Percentiles rank a stretch among this genome's conserved stretches.
These are phyloP conservation scores for Teratosphaeriaceae sp. DNA, from an alignment of 2,329 filamentous ascomycete genomes.

Conservation along the genomic window DNA sequence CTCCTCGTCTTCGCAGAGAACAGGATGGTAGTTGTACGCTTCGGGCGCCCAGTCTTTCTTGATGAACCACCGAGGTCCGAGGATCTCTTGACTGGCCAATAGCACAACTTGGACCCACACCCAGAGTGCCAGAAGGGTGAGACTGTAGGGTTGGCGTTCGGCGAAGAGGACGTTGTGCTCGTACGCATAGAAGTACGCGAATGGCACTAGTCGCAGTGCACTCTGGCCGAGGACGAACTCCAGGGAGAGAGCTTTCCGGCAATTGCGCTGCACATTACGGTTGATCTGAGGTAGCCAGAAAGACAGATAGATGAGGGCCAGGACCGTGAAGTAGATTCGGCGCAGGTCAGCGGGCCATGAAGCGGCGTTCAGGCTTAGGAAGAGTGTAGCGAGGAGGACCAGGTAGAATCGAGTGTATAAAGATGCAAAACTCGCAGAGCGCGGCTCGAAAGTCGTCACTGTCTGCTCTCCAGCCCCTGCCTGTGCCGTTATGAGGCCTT, in stretches of 20 bases:
- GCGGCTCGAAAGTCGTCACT: conserved; percentile 8
- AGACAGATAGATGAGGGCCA: conserved; percentile 73
- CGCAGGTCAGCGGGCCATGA: conserved; percentile 49
- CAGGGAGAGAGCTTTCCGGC: conserved; percentile 84
- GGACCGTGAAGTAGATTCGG: conserved; percentile 51
- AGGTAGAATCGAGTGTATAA: conserved; percentile 59
- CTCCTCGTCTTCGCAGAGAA: conserved; percentile 78
- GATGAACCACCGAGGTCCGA: conserved; percentile 84
- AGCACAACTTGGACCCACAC: conserved; percentile 78
- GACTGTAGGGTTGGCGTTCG: conserved; percentile 58
- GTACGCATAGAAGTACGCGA: conserved; percentile 78
- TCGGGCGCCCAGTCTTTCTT: conserved; percentile 59
- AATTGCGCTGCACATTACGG: conserved; percentile 85
- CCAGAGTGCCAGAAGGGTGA: conserved; percentile 65
- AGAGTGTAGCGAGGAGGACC: conserved; percentile 49
- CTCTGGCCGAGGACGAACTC: conserved; percentile 84
- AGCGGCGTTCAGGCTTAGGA: conserved; percentile 53
- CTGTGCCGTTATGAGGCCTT: conserved; percentile 32
- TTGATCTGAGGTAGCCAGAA: conserved; percentile 91
- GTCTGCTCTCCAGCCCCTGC: background rate
- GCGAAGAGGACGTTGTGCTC: conserved; percentile 76
- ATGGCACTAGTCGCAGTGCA: conserved; percentile 66
- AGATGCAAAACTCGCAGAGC: conserved; percentile 40
- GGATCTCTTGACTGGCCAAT: conserved; percentile 72
- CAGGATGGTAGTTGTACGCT: conserved; percentile 91